Evolutionary conservation across 768 basidiomycete species (phyloP), one percentile per base, ranked within the genome.

Genomic region (Multifurca ochricompacta): DNA sequence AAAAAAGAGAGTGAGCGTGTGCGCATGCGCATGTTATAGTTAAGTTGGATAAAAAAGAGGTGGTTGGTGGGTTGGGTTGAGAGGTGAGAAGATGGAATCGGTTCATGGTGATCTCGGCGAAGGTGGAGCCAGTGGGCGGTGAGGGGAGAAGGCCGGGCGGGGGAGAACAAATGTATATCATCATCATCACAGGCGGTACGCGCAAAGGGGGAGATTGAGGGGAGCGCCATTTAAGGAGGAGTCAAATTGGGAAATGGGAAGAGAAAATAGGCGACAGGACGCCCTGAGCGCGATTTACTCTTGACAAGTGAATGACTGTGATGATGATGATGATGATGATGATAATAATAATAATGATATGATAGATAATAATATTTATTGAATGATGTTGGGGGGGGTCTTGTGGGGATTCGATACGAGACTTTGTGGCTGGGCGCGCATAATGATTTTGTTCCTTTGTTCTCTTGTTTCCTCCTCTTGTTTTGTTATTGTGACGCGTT

Each of bases 81-180:
- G 37, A 39, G 32, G 56, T 57, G 56, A 46, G 56, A 57, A 57
- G 56, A 57, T 57, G 37, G 40, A 14, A 57, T 57, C 56, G 50
- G 56, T 31, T 11, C 3, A 21, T 40, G 50, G 45, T 52, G 56
- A 52, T 57, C 56, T 57, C 56, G 56, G 56, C 19, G 39, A 52
- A 47, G 50, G 50, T 57, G 56, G 56, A 42, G 56, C 51, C 27
- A 47, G 32, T 28, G 39, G 18, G 32, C 51, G 56, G 44, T 41
- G 44, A 37, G 25, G 21, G 37, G 36, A 34, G 36, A 40, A 51
- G 54, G 36, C 49, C 54, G 49, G 31, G 23, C 39, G 54, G 53
- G 41, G 25, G n/a, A 14, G 21, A 42, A 32, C 36, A 37, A 31
- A 48, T 48, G 19, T 49, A 48, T 48, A 14, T 49, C 19, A 43